These are phyloP conservation scores for Globisporangium nodosum DNA, from an alignment of 352 stramenopile species.

Conservation along the genomic window DNA sequence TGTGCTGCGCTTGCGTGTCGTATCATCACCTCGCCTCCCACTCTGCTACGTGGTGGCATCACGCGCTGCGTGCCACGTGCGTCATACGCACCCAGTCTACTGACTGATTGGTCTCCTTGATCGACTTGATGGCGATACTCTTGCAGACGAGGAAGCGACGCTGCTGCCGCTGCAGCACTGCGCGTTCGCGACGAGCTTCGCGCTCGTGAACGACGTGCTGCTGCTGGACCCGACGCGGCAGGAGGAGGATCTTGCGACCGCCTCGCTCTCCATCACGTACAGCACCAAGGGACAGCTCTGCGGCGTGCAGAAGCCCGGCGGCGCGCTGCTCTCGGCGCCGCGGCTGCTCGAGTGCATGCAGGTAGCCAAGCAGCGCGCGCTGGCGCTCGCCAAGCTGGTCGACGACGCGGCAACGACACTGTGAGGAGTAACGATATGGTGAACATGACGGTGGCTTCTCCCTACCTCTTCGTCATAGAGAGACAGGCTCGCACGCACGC, in stretches of 20 bases:
- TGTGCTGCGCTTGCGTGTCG: neutral
- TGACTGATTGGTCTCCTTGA: no score
- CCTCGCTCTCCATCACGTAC: constrained; percentile 63
- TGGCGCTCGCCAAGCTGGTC: constrained; percentile 34
- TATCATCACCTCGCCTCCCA: no score
- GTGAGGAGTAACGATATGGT: no score
- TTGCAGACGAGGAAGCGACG: constrained; percentile 39
- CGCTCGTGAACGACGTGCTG: constrained; percentile 43
- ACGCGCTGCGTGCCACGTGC: neutral
- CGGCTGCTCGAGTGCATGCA: constrained; percentile 65
- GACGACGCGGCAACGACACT: constrained; percentile 8
- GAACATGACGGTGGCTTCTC: no score
- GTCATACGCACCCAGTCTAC: neutral
- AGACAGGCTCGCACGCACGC: constrained; percentile 1
- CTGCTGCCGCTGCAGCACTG: constrained; percentile 51
- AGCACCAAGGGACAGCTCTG: constrained; percentile 56
- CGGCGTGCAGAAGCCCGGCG: constrained; percentile 69
- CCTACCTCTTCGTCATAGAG: neutral
- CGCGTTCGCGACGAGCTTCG: constrained; percentile 66
- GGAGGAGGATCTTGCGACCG: constrained; percentile 57
- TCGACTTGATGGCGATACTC: no score
- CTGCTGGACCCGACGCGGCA: constrained; percentile 68
- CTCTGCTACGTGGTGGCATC: neutral
- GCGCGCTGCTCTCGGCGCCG: constrained; percentile 29
- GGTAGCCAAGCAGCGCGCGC: constrained; percentile 38